Conservation (phyloP, 2,329 filamentous ascomycete species). For the Arthroderma sp. region DNA sequence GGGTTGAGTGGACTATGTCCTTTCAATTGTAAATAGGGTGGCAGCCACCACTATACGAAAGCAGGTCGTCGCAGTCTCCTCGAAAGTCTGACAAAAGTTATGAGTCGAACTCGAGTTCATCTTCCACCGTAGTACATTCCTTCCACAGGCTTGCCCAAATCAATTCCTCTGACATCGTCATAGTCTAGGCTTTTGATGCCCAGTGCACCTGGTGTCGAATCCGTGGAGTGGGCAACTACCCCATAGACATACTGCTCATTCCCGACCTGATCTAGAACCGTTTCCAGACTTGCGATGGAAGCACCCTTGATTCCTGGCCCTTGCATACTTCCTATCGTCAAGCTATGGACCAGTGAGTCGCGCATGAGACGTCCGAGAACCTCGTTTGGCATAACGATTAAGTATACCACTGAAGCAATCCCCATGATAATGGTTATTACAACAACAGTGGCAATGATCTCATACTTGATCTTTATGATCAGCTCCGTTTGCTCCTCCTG, state of each 20-base stretch:
- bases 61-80: no score
- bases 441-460: neutral
- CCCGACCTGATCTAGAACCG: slow-evolving; percentile 1
- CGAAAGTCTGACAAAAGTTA: no score
- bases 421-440: neutral
- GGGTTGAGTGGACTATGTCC: no score
- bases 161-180: neutral
- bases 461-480: slow-evolving; percentile 2
- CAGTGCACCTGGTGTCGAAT: neutral
- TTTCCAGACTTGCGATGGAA: slow-evolving; percentile 2
- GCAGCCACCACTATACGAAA: no score
- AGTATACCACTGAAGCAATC: neutral
- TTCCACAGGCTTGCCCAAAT: slow-evolving; percentile 1
- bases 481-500: slow-evolving; percentile 1
- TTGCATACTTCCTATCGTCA: slow-evolving; percentile 1
- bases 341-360: slow-evolving; percentile 4
- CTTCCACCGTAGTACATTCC: slow-evolving; percentile 5
- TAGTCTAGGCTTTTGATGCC: neutral
- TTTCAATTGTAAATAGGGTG: no score
- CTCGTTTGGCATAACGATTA: slow-evolving; percentile 2
- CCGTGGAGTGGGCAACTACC: slow-evolving; percentile 1
- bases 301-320: slow-evolving; percentile 3
- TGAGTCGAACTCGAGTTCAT: no score
- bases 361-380: slow-evolving; percentile 4
- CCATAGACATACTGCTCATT: slow-evolving; percentile 3